These are phyloP conservation scores for Myxozyma mucilagina DNA, from an alignment of 805 yeast species.

Conservation along the genomic window DNA sequence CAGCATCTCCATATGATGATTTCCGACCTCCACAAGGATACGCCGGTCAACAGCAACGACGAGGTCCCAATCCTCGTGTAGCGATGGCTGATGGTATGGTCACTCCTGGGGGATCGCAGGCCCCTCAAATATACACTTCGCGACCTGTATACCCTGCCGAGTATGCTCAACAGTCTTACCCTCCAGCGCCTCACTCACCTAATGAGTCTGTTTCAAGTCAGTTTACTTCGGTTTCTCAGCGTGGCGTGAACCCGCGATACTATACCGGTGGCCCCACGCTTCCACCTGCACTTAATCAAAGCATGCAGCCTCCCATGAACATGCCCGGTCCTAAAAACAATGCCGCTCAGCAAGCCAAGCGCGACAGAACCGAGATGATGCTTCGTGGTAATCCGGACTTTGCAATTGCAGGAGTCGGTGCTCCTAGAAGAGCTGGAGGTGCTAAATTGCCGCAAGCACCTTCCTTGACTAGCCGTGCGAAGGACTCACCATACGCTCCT, in stretches of 20 bases:
- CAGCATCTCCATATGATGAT: slow-evolving; percentile 15
- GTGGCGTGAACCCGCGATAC: slow-evolving; percentile 37
- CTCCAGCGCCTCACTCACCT: slow-evolving; percentile 38
- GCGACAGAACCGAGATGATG: slow-evolving; percentile 43
- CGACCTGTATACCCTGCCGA: slow-evolving; percentile 14
- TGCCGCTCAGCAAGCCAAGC: slow-evolving; percentile 4
- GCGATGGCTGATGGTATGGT: slow-evolving; percentile 2
- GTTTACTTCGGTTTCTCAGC: slow-evolving; percentile 38
- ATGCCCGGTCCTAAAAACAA: neutral
- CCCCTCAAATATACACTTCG: slow-evolving; percentile 10
- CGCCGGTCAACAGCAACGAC: slow-evolving; percentile 4
- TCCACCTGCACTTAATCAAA: slow-evolving; percentile 1
- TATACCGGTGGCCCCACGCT: slow-evolving; percentile 14
- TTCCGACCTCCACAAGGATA: slow-evolving; percentile 14
- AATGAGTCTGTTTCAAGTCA: slow-evolving; percentile 39
- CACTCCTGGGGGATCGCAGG: neutral
- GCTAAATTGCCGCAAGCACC: slow-evolving; percentile 15
- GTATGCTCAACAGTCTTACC: neutral
- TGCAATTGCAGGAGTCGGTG: slow-evolving; percentile 29
- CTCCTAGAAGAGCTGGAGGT: slow-evolving; percentile 4
- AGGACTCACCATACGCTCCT: slow-evolving; percentile 24
- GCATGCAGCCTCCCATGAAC: neutral
- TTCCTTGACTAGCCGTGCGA: slow-evolving; percentile 7
- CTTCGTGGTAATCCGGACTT: slow-evolving; percentile 55
- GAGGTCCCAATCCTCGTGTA: slow-evolving; percentile 1